phyloP scores from a whole-genome alignment of 768 basidiomycete species.

The Rhodotorula taiwanensis region DNA sequence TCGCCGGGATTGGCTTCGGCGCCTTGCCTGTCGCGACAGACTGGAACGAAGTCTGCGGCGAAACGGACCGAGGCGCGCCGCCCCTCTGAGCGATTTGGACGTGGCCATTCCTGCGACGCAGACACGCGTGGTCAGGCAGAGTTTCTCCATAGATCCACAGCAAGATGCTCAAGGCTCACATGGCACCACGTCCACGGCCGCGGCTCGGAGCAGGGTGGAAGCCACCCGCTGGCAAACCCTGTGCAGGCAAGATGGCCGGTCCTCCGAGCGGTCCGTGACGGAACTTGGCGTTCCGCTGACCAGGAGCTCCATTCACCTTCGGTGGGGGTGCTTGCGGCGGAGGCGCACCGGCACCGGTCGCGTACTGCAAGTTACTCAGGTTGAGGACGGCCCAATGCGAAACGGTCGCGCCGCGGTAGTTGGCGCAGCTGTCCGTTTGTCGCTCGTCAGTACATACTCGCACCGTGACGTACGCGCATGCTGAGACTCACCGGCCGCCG shows the following conservation, averaged over 20 bases:
- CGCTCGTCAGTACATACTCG: too few species aligned
- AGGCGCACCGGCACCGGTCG: conserved; percentile 47
- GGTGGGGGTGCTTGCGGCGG: neutral
- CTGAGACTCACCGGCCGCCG: conserved; percentile 60
- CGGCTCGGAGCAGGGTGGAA: conserved; percentile 25
- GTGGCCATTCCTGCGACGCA: conserved; percentile 7
- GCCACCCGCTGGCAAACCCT: conserved; percentile 33
- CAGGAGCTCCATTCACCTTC: neutral
- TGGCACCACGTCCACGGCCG: conserved; percentile 23
- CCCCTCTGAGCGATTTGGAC: conserved; percentile 21
- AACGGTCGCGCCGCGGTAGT: conserved; percentile 83
- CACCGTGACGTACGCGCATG: too few species aligned
- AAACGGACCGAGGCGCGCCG: conserved; percentile 9
- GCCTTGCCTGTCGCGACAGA: conserved; percentile 26
- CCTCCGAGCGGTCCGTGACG: conserved; percentile 21
- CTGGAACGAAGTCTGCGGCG: conserved; percentile 18
- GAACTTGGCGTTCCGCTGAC: conserved; percentile 26
- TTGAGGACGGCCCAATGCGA: conserved; percentile 84
- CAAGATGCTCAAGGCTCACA: neutral
- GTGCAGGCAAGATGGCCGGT: conserved; percentile 25
- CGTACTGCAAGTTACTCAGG: conserved; percentile 74
- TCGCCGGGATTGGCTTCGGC: neutral
- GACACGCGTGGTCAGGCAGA: neutral
- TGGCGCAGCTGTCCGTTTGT: conserved; percentile 61
- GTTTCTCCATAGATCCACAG: neutral